Base-by-base conservation (phyloP, 2,329 filamentous ascomycete genomes). In the Arthroderma uncinatum region DNA sequence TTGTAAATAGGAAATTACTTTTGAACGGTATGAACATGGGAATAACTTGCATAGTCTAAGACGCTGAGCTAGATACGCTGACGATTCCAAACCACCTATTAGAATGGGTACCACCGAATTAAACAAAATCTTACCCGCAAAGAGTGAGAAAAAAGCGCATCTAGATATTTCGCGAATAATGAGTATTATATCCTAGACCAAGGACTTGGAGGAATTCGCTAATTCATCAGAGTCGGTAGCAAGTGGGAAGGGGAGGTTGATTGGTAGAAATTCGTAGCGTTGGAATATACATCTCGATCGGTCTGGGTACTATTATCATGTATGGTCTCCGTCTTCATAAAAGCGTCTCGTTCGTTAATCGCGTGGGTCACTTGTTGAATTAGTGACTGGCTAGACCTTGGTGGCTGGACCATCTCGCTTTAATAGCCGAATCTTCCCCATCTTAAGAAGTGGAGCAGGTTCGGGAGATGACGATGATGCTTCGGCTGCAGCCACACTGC, bases 391-490 rank as follows among this genome's bases (percentile, higher is more conserved):
- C 23, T 34, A 53, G 21, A 21, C 50, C n/a, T 53, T 55, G 16
- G 23, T 48, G 14, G 48, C 30, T 9, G 59, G 30, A n/a, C 72
- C 72, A 66, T 77, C 67, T 59, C 78, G 71, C 67, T 68, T 76
- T 63, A 73, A 66, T 58, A 73, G 65, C 60, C 76, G 73, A 53
- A 76, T 72, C 62, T 75, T 76, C 37, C 74, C 73, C 65, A 71
- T 68, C 4, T 67, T 66, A 19, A 71, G 61, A 21, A 65, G 62
- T 3, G 67, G 62, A 52, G 65, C 65, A 59, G 64, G 62, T 58
- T 63, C 59, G 36, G 64, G 64, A 5, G 44, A 50, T 3, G 44
- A 50, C 2, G 44, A 50, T 12, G 44, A 50, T 58, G 64, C 61
- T 57, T 63, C 59, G 36, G 64, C 64, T 58, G 64, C 62, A 16